Evolutionary conservation across 345 rosid genomes (phyloP).

Genomic region (Brassica napus): DNA sequence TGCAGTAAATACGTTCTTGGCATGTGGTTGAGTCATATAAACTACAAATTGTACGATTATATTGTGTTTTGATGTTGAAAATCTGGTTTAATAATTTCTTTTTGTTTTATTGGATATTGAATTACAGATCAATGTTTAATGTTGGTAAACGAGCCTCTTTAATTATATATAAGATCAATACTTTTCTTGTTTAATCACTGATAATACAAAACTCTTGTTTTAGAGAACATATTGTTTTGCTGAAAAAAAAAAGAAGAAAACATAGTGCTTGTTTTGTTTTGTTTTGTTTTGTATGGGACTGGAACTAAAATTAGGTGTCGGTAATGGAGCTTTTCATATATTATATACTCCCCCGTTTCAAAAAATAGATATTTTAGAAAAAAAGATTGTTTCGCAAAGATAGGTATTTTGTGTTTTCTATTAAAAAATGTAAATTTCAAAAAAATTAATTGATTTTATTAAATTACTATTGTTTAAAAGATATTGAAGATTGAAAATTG

Average conservation of each 20-base stretch:
- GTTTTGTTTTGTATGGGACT: conserved; percentile 19
- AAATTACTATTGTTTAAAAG: too few species aligned
- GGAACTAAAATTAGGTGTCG: conserved; percentile 32
- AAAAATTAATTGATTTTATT: too few species aligned
- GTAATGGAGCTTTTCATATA: conserved; percentile 21
- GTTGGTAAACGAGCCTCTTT: conserved; percentile 32
- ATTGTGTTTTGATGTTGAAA: neutral
- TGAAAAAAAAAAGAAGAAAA: neutral
- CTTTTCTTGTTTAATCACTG: neutral
- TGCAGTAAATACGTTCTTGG: conserved; percentile 4
- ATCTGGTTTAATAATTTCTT: conserved; percentile 8
- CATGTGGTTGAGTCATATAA: neutral
- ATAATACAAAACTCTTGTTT: neutral
- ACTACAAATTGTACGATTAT: neutral
- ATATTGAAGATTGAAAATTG: too few species aligned
- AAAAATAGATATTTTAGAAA: too few species aligned
- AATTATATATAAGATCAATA: neutral
- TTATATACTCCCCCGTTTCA: neutral
- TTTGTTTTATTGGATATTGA: neutral
- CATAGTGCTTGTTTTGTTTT: conserved; percentile 5
- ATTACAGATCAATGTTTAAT: conserved; percentile 15
- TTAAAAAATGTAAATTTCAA: too few species aligned
- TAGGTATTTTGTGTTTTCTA: too few species aligned
- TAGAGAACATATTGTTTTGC: neutral
- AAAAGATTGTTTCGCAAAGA: too few species aligned